These are phyloP conservation scores for Echinochloa phyllopogon DNA, from an alignment of 176 grass and related monocot genomes.

Conservation along the genomic window DNA sequence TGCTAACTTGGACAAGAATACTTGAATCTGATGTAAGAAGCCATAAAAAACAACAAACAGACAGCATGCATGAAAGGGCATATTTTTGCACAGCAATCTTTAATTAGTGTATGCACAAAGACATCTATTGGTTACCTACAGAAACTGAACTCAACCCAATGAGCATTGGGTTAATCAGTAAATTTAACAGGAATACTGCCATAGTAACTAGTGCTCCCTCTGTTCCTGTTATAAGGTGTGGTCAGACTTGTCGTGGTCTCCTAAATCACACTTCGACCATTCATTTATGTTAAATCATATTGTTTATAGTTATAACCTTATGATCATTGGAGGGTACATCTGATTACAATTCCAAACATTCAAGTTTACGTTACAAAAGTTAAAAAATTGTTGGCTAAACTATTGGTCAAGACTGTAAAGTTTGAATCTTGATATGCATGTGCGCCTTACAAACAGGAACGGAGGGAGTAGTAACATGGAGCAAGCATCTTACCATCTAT, in stretches of 20 bases:
- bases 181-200: not conserved
- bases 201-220: not conserved
- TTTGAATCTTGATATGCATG: too few species aligned
- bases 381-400: too few species aligned
- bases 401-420: too few species aligned
- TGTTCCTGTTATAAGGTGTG: too few species aligned
- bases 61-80: not conserved
- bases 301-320: too few species aligned
- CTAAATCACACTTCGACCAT: too few species aligned
- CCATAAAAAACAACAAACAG: not conserved
- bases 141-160: not conserved
- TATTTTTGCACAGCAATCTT: slow-evolving; percentile 1
- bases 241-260: too few species aligned
- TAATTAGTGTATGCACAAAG: slow-evolving; percentile 8
- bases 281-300: too few species aligned
- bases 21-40: slow-evolving; percentile 1
- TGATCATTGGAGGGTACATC: too few species aligned
- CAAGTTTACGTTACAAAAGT: too few species aligned
- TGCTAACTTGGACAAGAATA: slow-evolving; percentile 1
- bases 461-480: not conserved
- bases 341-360: too few species aligned
- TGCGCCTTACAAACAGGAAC: too few species aligned
- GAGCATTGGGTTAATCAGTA: not conserved
- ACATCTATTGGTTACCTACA: not conserved
- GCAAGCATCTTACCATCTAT: slow-evolving; percentile 78